A percentile compares a stretch with the other conserved stretches of the same genome.
phyloP scores from a whole-genome alignment of 2,329 filamentous ascomycete genomes.

The Didymella arachidicola region DNA sequence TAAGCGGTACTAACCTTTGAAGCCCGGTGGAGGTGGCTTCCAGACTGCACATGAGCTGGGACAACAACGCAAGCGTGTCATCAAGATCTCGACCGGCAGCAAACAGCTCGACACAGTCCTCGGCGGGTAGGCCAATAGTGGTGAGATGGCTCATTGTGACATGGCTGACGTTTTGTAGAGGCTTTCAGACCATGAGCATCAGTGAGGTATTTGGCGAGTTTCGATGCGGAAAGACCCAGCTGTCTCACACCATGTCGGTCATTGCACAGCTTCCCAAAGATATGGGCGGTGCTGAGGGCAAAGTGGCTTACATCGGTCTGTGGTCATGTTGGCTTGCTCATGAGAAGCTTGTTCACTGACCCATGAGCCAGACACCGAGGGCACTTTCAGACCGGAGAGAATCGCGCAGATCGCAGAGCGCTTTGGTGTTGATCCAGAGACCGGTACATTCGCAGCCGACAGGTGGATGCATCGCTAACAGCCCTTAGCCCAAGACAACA shows the following conservation, averaged over 20 bases:
- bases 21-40: conserved; percentile 68
- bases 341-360: conserved; percentile 10
- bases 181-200: conserved; percentile 75
- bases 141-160: not conserved
- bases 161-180: conserved; percentile 52
- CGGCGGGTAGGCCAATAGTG: conserved; percentile 59
- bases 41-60: conserved; percentile 71
- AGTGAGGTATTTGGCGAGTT: conserved; percentile 70
- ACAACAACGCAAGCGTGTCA: conserved; percentile 68
- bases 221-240: conserved; percentile 73
- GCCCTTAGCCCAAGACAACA: conserved; percentile 69
- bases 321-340: not conserved
- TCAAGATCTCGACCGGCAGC: conserved; percentile 73
- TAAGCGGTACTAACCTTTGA: conserved; percentile 21
- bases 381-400: conserved; percentile 69
- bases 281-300: conserved; percentile 71
- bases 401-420: conserved; percentile 72
- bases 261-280: conserved; percentile 66
- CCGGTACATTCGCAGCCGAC: conserved; percentile 24
- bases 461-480: conserved; percentile 58
- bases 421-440: conserved; percentile 60
- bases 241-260: conserved; percentile 73
- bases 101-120: conserved; percentile 72
- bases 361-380: conserved; percentile 50
- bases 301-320: conserved; percentile 71